Evolutionary conservation across 148 eudicot species (phyloP), one percentile per base, ranked within the genome.

Genomic region (Chenopodium album): DNA sequence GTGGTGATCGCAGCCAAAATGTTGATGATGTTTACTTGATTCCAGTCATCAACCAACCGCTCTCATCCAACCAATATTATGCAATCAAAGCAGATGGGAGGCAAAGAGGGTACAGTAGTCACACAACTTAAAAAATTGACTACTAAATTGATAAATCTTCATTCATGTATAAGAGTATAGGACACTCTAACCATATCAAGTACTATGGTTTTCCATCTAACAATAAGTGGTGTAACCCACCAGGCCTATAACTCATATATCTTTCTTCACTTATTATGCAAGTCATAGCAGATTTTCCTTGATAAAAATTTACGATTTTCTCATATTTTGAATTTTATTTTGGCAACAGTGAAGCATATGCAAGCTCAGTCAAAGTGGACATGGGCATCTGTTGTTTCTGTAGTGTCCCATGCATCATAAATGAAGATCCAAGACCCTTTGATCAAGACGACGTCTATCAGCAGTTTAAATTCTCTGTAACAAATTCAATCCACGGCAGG

Each of bases 371-470:
- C 54, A 37, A 3, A 1, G 76, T 79, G 13, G 85, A 85, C 50
- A 78, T 28, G 73, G 76, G 64, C 6, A 47, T 81, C 65, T 81
- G 78, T 48, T 78, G 67, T 22, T 79, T 76, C 52, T 37, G 81
- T 56, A 29, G 32, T 31, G 2, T 64, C 20, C 68, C 71, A 2
- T 73, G 19, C 48, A 76, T 75, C 26, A 69, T 66, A 78, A 85
- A 85, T 75, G 84, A 79, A 1, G 85, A 90, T 70, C 91, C 95
- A 78, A 88, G 83, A 80, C 89, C 93, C 19, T 81, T 93, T 3
- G 85, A 90, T 83, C 95, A 90, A 9, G 37, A 79, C 0, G 86
- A 93, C 82, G 78, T 78, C 7, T 89, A 93, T 77, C 98, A 94
- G 73, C 98, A 93, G 65, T 85, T 93, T 64, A 83, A 92, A 76